Percentiles rank a stretch among this genome's conserved stretches.
These are phyloP conservation scores for Colletotrichum noveboracense DNA, from an alignment of 2,329 filamentous ascomycete species.

Conservation along the genomic window DNA sequence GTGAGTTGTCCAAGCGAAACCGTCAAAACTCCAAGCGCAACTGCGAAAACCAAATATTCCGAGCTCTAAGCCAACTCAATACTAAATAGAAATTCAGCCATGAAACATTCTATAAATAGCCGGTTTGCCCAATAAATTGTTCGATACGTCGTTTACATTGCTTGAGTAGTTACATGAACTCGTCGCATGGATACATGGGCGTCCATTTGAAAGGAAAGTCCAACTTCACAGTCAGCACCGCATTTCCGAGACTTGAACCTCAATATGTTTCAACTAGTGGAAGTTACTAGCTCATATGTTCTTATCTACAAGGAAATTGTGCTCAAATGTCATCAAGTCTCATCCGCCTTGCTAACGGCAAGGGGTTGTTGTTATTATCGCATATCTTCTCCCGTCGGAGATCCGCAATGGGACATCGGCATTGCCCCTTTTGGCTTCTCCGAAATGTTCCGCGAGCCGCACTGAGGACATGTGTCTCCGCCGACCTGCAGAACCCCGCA, in stretches of 20 bases:
- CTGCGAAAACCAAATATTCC: fast-evolving
- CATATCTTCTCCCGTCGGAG: neutral
- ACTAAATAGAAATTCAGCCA: neutral
- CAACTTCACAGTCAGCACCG: neutral
- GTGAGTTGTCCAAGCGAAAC: neutral
- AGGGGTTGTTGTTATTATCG: neutral
- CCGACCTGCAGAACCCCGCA: neutral
- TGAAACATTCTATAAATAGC: fast-evolving
- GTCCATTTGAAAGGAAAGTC: no score
- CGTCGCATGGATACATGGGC: neutral
- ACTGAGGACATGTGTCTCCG: neutral
- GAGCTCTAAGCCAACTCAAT: neutral
- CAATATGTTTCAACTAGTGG: neutral
- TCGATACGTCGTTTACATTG: neutral
- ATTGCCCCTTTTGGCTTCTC: neutral
- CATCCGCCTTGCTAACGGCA: neutral
- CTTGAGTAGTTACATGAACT: neutral
- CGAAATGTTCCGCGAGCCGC: neutral
- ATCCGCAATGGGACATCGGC: neutral
- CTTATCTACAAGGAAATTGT: fast-evolving
- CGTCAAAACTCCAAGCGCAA: neutral
- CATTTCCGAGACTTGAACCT: neutral
- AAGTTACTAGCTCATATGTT: fast-evolving
- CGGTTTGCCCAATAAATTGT: neutral
- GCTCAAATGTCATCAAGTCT: neutral